phyloP scores from a whole-genome alignment of 352 stramenopile genomes.

The Pythium rishiriense region DNA sequence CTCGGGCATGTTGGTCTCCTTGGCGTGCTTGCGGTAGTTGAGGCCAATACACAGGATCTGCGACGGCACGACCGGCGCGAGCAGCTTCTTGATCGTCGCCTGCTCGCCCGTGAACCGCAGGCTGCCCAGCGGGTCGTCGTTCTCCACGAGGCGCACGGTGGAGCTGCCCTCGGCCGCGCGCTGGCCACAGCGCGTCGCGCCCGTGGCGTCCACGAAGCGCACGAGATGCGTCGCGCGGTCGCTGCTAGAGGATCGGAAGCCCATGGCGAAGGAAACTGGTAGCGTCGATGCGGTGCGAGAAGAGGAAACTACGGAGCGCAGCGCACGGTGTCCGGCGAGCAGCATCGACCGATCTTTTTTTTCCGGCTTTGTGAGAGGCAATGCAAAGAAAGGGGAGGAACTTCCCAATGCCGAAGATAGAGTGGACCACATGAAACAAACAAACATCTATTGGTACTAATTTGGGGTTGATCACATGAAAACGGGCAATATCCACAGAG shows the following conservation, averaged over 20 bases:
- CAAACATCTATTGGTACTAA: too few species aligned
- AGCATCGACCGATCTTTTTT: conserved; percentile 5
- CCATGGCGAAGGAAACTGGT: conserved; percentile 1
- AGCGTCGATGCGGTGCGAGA: background rate
- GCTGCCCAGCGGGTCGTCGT: conserved; percentile 66
- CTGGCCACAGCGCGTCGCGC: conserved; percentile 63
- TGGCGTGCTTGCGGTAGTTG: conserved; percentile 90
- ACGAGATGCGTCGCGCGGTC: conserved; percentile 55
- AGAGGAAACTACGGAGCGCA: background rate
- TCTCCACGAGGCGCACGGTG: conserved; percentile 53
- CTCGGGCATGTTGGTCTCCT: conserved; percentile 87
- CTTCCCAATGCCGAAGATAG: background rate
- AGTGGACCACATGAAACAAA: conserved; percentile 1
- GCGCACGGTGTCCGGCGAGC: background rate
- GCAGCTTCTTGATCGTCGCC: conserved; percentile 66
- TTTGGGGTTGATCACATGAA: conserved; percentile 7
- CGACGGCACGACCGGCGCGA: conserved; percentile 76
- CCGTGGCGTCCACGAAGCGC: conserved; percentile 66
- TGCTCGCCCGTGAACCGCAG: conserved; percentile 62
- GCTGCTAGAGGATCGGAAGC: conserved; percentile 26
- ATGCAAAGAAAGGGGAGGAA: conserved; percentile 1
- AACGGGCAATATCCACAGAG: background rate
- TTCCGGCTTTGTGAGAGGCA: background rate
- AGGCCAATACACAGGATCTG: conserved; percentile 88
- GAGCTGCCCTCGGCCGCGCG: conserved; percentile 34